Evolutionary conservation across 225 moss, liverwort and hornwort species (phyloP), one percentile per base, ranked within the genome.

Genomic region (Neckera pumila): DNA sequence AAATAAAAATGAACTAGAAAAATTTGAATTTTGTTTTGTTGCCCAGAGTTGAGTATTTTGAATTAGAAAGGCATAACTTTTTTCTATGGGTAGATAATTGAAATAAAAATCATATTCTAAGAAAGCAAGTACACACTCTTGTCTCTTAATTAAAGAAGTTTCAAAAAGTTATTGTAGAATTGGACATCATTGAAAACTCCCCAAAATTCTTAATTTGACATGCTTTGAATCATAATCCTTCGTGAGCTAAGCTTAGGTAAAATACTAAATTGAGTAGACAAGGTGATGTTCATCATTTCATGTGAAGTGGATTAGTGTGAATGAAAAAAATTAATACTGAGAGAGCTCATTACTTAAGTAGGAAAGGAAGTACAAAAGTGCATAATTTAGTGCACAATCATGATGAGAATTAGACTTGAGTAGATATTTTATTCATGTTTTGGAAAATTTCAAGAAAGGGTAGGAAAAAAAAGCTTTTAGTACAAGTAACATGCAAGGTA

Each of bases 81-180:
- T 43, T 42, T 16, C 16, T 1, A 2, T 45, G 0, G 0, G 4
- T 0, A 9, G 2, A 42, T n/a, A 2, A 27, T 27, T 72, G 6
- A 72, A 72, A 72, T 2, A 42, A 42, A 14, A 14, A 71, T 71
- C 19, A 42, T 42, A 8, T 71, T 42, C 26, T 11, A 0, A 36
- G n/a, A n/a, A n/a, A n/a, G n/a, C n/a, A n/a, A n/a, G n/a, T n/a
- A n/a, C n/a, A n/a, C n/a, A n/a, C n/a, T n/a, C n/a, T n/a, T n/a
- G n/a, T n/a, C n/a, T n/a, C n/a, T n/a, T n/a, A n/a, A n/a, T n/a
- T n/a, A n/a, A n/a, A 66, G 19, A n/a, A 11, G 17, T 66, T 25
- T 70, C 4, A 7, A 40, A 12, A 23, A 69, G 23, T 13, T 22
- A 38, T 38, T 70, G 12, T 70, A 70, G 15, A 42, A 23, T 40